These are phyloP conservation scores for Posidonia oceanica DNA, from an alignment of 116 monocot genomes.

Conservation along the genomic window DNA sequence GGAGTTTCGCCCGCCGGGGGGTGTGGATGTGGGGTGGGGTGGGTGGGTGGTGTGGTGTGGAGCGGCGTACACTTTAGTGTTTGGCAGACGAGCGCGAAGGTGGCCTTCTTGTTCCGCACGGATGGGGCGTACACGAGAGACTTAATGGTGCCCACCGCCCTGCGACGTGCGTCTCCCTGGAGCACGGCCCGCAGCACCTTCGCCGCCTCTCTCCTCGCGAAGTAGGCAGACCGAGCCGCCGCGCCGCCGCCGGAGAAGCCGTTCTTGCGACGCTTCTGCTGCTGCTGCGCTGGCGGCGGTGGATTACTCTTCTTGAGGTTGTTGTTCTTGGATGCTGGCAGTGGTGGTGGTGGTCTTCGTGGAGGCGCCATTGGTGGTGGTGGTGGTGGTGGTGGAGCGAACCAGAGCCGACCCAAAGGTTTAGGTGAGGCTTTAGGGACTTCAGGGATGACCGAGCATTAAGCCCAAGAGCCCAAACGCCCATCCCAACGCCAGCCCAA, in stretches of 20 bases:
- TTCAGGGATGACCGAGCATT: too few relatives aligned
- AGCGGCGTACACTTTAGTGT: slow-evolving; percentile 63
- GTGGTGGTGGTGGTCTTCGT: too few relatives aligned
- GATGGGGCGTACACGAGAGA: slow-evolving; percentile 77
- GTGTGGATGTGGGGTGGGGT: too few relatives aligned
- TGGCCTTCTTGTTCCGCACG: slow-evolving; percentile 85
- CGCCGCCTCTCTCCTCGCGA: slow-evolving; percentile 89
- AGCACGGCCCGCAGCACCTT: slow-evolving; percentile 64
- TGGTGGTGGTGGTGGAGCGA: too few relatives aligned
- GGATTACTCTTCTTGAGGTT: neutral
- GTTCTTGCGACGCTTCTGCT: neutral
- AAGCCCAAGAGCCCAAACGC: too few relatives aligned
- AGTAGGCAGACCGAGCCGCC: slow-evolving; percentile 28
- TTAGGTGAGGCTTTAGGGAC: too few relatives aligned
- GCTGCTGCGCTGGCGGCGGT: neutral
- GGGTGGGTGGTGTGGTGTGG: too few relatives aligned
- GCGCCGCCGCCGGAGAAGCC: neutral
- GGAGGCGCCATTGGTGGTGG: too few relatives aligned
- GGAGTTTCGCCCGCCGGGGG: neutral
- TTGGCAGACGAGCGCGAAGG: slow-evolving; percentile 89
- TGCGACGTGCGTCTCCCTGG: slow-evolving; percentile 58
- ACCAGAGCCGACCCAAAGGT: too few relatives aligned
- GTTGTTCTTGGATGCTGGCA: neutral
- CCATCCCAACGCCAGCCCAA: too few relatives aligned
- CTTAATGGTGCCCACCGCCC: slow-evolving; percentile 71